A percentile compares a stretch with the other conserved stretches of the same genome.
phyloP scores from a whole-genome alignment of 345 rosid species.

The Pistacia atlantica region DNA sequence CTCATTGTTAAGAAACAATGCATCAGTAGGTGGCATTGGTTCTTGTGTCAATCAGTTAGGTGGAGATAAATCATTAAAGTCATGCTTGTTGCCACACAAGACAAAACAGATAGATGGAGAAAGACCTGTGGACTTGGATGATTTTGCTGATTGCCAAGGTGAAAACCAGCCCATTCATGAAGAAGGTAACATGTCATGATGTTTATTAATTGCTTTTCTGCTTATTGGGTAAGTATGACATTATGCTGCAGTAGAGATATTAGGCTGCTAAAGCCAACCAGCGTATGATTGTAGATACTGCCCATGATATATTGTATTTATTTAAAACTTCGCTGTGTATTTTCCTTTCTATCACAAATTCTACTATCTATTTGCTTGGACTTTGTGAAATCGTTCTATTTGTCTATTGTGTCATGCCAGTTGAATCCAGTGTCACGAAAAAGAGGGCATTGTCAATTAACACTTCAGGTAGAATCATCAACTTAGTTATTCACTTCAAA shows the following conservation, averaged over 20 bases:
- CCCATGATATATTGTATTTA: not conserved
- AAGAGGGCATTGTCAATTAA: slow-evolving; percentile 28
- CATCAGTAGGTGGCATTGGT: slow-evolving; percentile 9
- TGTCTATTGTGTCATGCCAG: slow-evolving; percentile 28
- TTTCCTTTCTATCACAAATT: not conserved
- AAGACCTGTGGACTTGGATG: slow-evolving; percentile 23
- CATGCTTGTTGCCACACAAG: slow-evolving; percentile 14
- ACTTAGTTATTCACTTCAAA: not conserved
- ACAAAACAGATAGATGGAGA: slow-evolving; percentile 16
- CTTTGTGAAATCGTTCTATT: slow-evolving; percentile 1
- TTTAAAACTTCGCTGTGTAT: slow-evolving; percentile 9
- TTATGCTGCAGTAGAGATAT: not conserved
- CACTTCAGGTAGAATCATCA: slow-evolving; percentile 32
- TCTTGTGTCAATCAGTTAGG: slow-evolving; percentile 20
- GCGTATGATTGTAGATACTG: not conserved
- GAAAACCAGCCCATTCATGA: slow-evolving; percentile 38
- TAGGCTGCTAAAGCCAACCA: slow-evolving; percentile 4
- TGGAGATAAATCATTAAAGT: slow-evolving; percentile 15
- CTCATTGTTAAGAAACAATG: slow-evolving; percentile 7
- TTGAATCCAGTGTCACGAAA: slow-evolving; percentile 30
- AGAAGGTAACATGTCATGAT: slow-evolving; percentile 35
- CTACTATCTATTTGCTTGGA: not conserved
- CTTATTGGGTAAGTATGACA: slow-evolving; percentile 4
- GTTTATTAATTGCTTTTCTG: not conserved
- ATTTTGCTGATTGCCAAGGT: slow-evolving; percentile 39